Conservation (phyloP, 1,139 yeast genomes). For the Pichia sp. region DNA sequence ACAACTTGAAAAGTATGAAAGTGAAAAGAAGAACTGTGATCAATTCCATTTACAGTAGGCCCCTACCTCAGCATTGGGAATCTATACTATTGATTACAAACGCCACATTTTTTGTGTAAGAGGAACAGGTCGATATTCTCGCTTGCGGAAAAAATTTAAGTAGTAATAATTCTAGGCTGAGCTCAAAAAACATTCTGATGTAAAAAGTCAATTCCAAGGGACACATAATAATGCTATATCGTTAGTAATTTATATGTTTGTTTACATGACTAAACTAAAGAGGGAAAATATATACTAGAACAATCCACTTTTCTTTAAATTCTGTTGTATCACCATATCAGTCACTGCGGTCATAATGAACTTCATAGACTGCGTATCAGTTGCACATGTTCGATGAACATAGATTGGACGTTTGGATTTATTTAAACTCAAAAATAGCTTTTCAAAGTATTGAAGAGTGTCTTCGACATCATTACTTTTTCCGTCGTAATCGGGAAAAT, state of each 20-base stretch:
- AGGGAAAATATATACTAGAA: too few species aligned
- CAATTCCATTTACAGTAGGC: conserved; percentile 1
- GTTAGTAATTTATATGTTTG: too few species aligned
- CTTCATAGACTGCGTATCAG: conserved; percentile 81
- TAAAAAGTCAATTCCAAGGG: neutral
- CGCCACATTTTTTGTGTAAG: neutral
- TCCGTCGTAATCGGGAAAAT: conserved; percentile 70
- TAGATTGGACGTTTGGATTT: conserved; percentile 69
- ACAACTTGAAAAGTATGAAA: conserved; percentile 21
- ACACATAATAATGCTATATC: too few species aligned
- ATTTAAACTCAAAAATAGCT: conserved; percentile 54
- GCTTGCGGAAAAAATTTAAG: neutral
- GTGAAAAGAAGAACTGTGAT: conserved; percentile 3
- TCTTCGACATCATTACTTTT: conserved; percentile 55
- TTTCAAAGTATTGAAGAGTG: conserved; percentile 61
- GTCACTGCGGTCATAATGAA: conserved; percentile 90
- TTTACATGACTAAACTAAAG: too few species aligned
- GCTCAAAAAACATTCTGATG: neutral
- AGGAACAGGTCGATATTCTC: neutral
- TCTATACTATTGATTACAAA: neutral
- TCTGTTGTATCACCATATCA: conserved; percentile 80
- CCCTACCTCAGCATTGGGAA: neutral
- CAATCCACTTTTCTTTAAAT: conserved; percentile 75
- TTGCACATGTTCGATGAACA: conserved; percentile 91
- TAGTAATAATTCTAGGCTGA: too few species aligned